Evolutionary conservation across 352 stramenopile genomes (phyloP).

Genomic region (Phytophthora pistaciae): DNA sequence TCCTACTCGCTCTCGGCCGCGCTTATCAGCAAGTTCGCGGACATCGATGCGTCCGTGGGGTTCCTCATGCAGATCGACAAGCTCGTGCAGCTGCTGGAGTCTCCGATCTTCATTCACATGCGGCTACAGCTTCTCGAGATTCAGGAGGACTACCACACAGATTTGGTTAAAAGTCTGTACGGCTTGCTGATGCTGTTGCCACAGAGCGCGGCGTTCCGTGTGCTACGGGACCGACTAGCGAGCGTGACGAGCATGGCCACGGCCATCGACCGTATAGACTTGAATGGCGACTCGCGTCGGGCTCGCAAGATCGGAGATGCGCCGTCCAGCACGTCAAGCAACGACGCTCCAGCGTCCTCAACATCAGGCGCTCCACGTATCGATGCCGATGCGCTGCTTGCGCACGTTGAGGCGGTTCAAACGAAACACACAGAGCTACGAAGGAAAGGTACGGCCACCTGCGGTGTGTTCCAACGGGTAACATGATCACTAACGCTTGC

Average conservation of each 20-base stretch:
- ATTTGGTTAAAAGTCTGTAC: conserved; percentile 98
- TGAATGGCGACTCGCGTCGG: conserved; percentile 42
- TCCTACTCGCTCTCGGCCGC: conserved; percentile 97
- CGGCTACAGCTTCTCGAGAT: conserved; percentile 98
- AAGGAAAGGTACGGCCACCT: conserved; percentile 62
- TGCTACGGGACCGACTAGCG: conserved; percentile 83
- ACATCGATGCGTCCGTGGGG: conserved; percentile 97
- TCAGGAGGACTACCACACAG: conserved; percentile 93
- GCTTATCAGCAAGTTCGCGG: conserved; percentile 97
- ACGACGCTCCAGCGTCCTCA: conserved; percentile 11
- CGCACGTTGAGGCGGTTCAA: conserved; percentile 82
- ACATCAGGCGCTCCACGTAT: conserved; percentile 37
- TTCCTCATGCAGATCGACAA: conserved; percentile 99
- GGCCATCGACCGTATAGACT: conserved; percentile 80
- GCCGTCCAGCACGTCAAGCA: conserved; percentile 25
- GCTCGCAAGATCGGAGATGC: conserved; percentile 21
- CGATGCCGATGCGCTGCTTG: conserved; percentile 64
- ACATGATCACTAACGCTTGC: conserved; percentile 1
- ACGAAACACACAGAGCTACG: conserved; percentile 72
- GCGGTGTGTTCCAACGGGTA: not conserved
- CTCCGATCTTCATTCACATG: conserved; percentile 99
- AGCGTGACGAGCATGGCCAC: conserved; percentile 91
- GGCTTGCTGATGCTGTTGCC: conserved; percentile 98
- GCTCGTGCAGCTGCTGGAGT: conserved; percentile 99
- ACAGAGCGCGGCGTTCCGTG: conserved; percentile 91